Conservation (phyloP, 768 basidiomycete genomes). For the Tephrocybe sp. region DNA sequence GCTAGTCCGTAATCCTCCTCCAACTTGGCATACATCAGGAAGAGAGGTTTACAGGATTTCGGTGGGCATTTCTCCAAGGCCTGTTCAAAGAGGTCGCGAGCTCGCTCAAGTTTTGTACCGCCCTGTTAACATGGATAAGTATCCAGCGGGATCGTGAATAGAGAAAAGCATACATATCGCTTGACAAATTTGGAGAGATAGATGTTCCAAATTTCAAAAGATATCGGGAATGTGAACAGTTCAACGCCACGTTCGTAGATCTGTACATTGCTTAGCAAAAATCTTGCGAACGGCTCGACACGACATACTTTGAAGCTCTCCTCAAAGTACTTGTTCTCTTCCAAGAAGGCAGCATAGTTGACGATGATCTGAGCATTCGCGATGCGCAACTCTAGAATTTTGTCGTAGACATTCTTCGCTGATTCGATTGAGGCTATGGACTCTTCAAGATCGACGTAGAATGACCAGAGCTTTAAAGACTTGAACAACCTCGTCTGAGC, state of each 20-base stretch:
- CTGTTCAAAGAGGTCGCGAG: conserved; percentile 98
- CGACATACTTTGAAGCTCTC: conserved; percentile 89
- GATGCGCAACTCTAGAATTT: conserved; percentile 93
- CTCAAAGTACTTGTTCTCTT: conserved; percentile 98
- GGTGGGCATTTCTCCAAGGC: conserved; percentile 95
- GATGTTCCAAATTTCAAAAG: conserved; percentile 99
- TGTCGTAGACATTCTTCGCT: conserved; percentile 92
- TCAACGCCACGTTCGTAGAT: conserved; percentile 98
- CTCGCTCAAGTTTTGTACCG: conserved; percentile 90
- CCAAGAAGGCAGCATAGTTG: conserved; percentile 95
- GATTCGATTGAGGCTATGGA: conserved; percentile 93
- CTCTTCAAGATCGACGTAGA: conserved; percentile 97
- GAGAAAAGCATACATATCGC: conserved; percentile 72
- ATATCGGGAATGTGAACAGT: conserved; percentile 95
- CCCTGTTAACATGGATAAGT: conserved; percentile 47
- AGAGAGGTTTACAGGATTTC: conserved; percentile 92
- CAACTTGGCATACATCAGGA: conserved; percentile 93
- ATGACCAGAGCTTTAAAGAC: conserved; percentile 97
- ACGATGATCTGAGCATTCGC: conserved; percentile 98
- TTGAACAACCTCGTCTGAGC: conserved; percentile 94
- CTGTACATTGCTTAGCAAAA: conserved; percentile 33
- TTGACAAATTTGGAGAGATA: conserved; percentile 96
- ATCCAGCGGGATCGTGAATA: background rate
- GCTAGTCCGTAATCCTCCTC: conserved; percentile 96
- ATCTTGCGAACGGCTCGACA: background rate